Base-by-base conservation (phyloP, 306 rosid genomes). In the Sophora flavescens region DNA sequence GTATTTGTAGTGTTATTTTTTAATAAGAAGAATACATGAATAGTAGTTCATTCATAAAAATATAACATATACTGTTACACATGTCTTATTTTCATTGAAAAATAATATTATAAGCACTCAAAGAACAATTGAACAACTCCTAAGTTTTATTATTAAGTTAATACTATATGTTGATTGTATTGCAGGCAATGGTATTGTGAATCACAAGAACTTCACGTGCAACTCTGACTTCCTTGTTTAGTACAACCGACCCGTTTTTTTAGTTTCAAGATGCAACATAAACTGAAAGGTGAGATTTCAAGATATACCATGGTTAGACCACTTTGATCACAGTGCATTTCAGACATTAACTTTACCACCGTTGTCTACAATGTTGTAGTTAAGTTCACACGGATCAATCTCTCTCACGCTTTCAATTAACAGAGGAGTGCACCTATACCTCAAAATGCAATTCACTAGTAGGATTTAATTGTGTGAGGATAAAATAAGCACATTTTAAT, bases 151-250 rank as follows among this genome's bases (percentile, higher is more conserved):
- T 22, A 22, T 22, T 22, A 22, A 22, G 22, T 22, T 22, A 22
- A 38, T 50, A 45, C n/a, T 72, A n/a, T 44, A 33, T 84, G 83
- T 77, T 33, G 72, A 84, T 85, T 67, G 57, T 66, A 60, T 63
- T 82, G 30, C 30, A 76, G 85, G 88, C 85, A 89, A 84, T 67
- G 78, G 35, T 83, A 77, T 82, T 85, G 89, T 66, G 86, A 84
- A 88, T 71, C 84, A 86, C 90, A 67, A 88, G 84, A 81, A 71
- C 81, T 81, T 86, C 96, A 84, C 92, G 92, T 90, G 96, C 84
- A 84, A 83, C 47, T 83, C 85, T 82, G 91, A 80, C 81, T 65
- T 80, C 73, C 80, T 80, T 83, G 86, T 75, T 82, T 78, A 74
- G 65, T 69, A 81, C 82, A 84, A 76, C 75, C 61, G 11, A 54